Percentiles rank a stretch among this genome's conserved stretches.
These are phyloP conservation scores for Starmera quercuum DNA, from an alignment of 805 yeast genomes.

Conservation along the genomic window DNA sequence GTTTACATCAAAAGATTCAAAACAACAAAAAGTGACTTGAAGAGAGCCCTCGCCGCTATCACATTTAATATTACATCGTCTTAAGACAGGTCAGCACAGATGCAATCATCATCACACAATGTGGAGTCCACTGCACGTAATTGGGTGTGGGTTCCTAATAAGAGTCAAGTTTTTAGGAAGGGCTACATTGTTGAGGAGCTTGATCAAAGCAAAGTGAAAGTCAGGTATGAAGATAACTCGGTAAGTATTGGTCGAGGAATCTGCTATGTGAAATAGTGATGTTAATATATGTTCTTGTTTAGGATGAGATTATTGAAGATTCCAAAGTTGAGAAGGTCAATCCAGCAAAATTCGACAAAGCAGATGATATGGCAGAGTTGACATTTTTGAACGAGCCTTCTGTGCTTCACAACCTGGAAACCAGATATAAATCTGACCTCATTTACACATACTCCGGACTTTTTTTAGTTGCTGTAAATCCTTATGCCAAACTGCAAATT, in stretches of 20 bases:
- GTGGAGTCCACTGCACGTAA: conserved; percentile 15
- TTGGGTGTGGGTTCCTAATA: conserved; percentile 76
- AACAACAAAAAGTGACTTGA: no score
- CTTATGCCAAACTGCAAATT: conserved; percentile 69
- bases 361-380: conserved; percentile 91
- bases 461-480: conserved; percentile 91
- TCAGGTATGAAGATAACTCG: conserved; percentile 33
- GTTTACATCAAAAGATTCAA: no score
- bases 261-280: conserved; percentile 1
- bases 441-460: conserved; percentile 95
- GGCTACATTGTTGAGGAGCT: conserved; percentile 48
- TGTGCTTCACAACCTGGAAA: conserved; percentile 75
- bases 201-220: conserved; percentile 26
- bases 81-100: background rate
- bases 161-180: conserved; percentile 45
- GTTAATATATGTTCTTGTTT: no score
- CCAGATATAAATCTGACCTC: conserved; percentile 68
- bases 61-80: no score
- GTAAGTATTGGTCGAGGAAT: conserved; percentile 19
- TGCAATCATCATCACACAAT: background rate
- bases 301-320: conserved; percentile 32
- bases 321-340: conserved; percentile 58
- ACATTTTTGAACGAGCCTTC: conserved; percentile 94
- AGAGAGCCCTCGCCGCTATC: no score
- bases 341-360: conserved; percentile 84